These are phyloP conservation scores for Papiliotrema flavescens DNA, from an alignment of 1,284 basidiomycete genomes.

Conservation along the genomic window DNA sequence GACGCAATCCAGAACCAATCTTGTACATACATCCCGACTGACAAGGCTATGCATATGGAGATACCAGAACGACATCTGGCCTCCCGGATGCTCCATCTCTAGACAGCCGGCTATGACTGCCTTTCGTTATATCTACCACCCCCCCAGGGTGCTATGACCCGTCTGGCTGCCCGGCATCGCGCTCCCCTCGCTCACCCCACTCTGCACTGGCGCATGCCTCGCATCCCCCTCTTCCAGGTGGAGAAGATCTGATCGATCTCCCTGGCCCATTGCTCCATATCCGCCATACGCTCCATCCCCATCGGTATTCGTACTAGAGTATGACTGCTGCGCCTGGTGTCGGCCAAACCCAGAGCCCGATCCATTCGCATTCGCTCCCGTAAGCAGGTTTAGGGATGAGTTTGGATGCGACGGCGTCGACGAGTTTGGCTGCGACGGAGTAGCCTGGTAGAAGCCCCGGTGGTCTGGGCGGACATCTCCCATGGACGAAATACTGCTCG, in stretches of 20 bases:
- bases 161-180: not conserved
- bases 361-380: not conserved
- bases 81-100: not conserved
- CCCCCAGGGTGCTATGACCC: not conserved
- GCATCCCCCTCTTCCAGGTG: not conserved
- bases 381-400: not conserved
- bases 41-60: no score
- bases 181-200: not conserved
- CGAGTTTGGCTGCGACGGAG: not conserved
- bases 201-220: not conserved
- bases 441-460: not conserved
- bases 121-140: not conserved
- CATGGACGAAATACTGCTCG: constrained; percentile 4
- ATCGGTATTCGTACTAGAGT: constrained; percentile 1
- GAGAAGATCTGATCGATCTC: not conserved
- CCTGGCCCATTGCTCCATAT: not conserved
- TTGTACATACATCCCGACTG: no score
- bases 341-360: not conserved
- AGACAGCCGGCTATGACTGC: not conserved
- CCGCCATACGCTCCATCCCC: not conserved
- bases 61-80: no score
- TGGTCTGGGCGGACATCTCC: not conserved
- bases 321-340: not conserved
- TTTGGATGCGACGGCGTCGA: not conserved
- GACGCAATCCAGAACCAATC: no score